Evolutionary conservation across 2,329 filamentous ascomycete species (phyloP), one percentile per base, ranked within the genome.

Genomic region (Fusarium proliferatum): DNA sequence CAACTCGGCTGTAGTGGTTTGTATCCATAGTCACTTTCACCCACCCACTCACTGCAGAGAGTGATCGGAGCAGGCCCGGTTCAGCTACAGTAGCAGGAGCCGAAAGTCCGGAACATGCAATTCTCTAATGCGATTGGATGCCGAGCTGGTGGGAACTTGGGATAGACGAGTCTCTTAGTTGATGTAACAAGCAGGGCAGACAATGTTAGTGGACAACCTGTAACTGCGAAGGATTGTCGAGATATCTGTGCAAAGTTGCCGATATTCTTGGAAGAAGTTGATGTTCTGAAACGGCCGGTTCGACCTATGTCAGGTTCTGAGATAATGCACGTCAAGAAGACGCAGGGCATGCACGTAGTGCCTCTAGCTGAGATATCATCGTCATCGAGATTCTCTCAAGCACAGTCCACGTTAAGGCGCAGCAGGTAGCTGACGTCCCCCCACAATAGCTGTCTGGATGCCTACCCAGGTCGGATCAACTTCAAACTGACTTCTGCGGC

Each of bases 51-150:
- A 48, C 30, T 26, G 28, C 21, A 51, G 48, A 67, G 33, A 41
- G 34, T 51, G 19, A 21, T 28, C 38, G 34, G 39, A 36, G 19
- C 21, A 43, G 39, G 13, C 38, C 45, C 23, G 21, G 21, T 41
- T 34, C 28, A 67, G 34, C 33, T 36, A 64, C 26, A 34, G 39
- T 38, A 52, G 36, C 57, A 65, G 65, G 67, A 69, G 66, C 52
- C 52, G 30, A 65, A 36, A 58, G 52, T 55, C 67, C 65, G 65
- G 51, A 65, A 36, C 30, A 39, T 34, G n/a, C 30, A 58, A 23
- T 69, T n/a, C 46, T 59, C 19, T 21, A 30, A 64, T 59, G 42
- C 59, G 59, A 69, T 69, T 69, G 67, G 65, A 65, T 69, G 67
- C 67, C 52, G 46, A 59, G 38, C 65, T 39, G 41, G 65, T 69